phyloP scores from a whole-genome alignment of 805 yeast genomes.

The Zygosaccharomyces kombuchaensis region DNA sequence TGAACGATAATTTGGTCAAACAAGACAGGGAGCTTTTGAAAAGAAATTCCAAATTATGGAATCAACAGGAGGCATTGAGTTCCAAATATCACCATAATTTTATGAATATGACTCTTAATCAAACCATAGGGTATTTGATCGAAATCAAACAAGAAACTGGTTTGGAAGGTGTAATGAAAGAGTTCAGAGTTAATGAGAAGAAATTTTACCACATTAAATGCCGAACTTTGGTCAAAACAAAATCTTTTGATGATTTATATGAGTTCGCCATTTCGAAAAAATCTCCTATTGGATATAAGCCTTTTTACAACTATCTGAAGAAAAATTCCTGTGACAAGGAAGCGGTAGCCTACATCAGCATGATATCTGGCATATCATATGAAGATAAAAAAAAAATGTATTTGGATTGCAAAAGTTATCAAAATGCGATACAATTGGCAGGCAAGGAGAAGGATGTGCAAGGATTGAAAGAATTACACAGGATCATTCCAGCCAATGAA shows the following conservation, averaged over 20 bases:
- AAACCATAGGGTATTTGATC: slow-evolving; percentile 46
- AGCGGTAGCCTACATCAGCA: slow-evolving; percentile 55
- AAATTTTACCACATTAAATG: slow-evolving; percentile 54
- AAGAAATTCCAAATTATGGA: slow-evolving; percentile 42
- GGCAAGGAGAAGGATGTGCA: slow-evolving; percentile 27
- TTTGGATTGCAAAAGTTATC: slow-evolving; percentile 48
- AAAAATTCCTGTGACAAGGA: slow-evolving; percentile 53
- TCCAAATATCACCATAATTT: slow-evolving; percentile 40
- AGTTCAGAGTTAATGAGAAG: slow-evolving; percentile 53
- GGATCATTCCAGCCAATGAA: slow-evolving; percentile 26
- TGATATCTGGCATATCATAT: slow-evolving; percentile 45
- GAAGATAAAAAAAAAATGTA: slow-evolving; percentile 48
- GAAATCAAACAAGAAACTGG: slow-evolving; percentile 45
- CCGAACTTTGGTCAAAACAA: slow-evolving; percentile 42
- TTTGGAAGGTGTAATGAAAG: slow-evolving; percentile 47
- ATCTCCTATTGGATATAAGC: slow-evolving; percentile 69
- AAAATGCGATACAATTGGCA: slow-evolving; percentile 40
- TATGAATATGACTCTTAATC: slow-evolving; percentile 41
- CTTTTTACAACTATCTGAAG: slow-evolving; percentile 53
- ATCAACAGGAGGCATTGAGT: slow-evolving; percentile 44
- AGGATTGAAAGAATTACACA: slow-evolving; percentile 24
- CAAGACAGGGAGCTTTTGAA: slow-evolving; percentile 31
- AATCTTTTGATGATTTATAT: slow-evolving; percentile 53
- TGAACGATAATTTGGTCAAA: slow-evolving; percentile 17
- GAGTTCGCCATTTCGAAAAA: slow-evolving; percentile 48